Evolutionary conservation across 371 early-diverging fungal genomes (phyloP), one percentile per base, ranked within the genome.

Genomic region (Mycotypha africana): DNA sequence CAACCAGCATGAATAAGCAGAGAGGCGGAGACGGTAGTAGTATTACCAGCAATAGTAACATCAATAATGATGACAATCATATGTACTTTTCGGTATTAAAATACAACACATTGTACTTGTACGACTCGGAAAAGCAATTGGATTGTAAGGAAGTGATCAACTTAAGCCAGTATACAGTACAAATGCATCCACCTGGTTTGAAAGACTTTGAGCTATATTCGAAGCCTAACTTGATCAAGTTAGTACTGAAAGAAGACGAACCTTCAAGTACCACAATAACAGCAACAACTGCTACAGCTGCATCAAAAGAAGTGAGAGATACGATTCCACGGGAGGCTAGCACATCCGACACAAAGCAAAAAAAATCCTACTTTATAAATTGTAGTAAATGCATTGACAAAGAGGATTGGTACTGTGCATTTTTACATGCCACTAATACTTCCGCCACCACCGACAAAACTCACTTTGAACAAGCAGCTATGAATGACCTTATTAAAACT

Each of bases 331-430:
- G n/a, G n/a, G n/a, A n/a, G n/a, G n/a, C n/a, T n/a, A 28, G 30
- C 30, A 12, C 30, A 28, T 28, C 30, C 6, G 6, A 6, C 6
- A 28, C 30, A 6, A n/a, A n/a, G n/a, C n/a, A n/a, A n/a, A n/a
- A n/a, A n/a, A n/a, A n/a, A n/a, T 25, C 40, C 37, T 79, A 76
- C 44, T 84, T 70, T 55, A 61, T 84, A 38, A 80, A 76, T 51
- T 75, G 76, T 38, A 65, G 66, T 37, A 55, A 63, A 4, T 76
- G 83, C 14, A 77, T 76, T 7, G 89, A 92, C 36, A 95, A 95
- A 65, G 95, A 95, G 56, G 91, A 90, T 56, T 95, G 95, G 95
- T 91, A 83, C 44, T 61, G 79, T 40, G 69, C 74, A 17, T 59
- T 86, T 10, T 59, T 73, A 17, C 73, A 74, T 33, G 79, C 77